Base-by-base conservation (phyloP, 2,329 filamentous ascomycete genomes). In the Beauveria sp. region DNA sequence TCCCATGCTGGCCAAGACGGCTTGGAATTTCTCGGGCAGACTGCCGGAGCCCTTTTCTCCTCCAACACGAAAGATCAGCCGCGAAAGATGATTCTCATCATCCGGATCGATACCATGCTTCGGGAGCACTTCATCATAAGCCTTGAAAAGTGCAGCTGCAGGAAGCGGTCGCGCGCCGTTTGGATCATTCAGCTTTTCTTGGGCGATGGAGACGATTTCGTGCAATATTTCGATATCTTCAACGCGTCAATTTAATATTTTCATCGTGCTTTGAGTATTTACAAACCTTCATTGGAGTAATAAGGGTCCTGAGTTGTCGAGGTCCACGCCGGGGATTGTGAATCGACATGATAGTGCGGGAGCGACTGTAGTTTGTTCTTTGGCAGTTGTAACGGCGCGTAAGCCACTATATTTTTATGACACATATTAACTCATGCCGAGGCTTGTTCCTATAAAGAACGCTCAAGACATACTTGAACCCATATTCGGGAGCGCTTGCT, bases 11-110 rank as follows among this genome's bases (percentile, higher is more conserved):
- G 76, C 78, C 66, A 96, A 79, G 63, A 91, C 80, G 62, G 82
- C 78, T 71, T 86, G 83, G 68, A 95, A 93, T 67, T 88, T 89
- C 62, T 88, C 84, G 65, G 85, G 80, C 31, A 96, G 78, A 5
- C 80, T 80, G 40, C 75, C 76, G 52, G 81, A 74, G 52, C 83
- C 82, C 62, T 80, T 80, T 68, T 85, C 81, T 64, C 86, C 86
- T 58, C 90, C 89, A 71, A 96, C 85, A 68, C 88, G 88, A 72
- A 95, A 90, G 61, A 96, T 76, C 68, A 96, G 87, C 65, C 88
- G 85, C 66, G 91, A 86, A 69, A 92, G 88, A 67, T 89, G 85
- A 67, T 87, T 86, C 69, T 93, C 90, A 66, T 88, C 81, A 68
- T 90, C 86, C n/a, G 85, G 81, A 63, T 90, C 82, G 65, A 91